phyloP scores from a whole-genome alignment of 2,329 filamentous ascomycete species.

The Trichoderma semiorbis region DNA sequence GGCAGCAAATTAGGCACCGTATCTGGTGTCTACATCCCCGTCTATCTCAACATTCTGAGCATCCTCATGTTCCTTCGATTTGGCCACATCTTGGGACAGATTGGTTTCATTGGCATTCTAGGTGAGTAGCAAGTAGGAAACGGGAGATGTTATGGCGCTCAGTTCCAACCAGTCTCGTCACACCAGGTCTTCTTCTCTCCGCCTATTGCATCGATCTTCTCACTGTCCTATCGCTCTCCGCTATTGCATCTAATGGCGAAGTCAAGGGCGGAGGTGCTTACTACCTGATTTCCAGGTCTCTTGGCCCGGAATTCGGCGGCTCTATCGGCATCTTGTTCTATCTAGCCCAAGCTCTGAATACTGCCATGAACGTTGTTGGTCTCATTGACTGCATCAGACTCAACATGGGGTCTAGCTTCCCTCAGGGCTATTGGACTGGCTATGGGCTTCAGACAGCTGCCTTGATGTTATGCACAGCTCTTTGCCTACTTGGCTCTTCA shows the following conservation, averaged over 20 bases:
- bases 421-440: constrained; percentile 70
- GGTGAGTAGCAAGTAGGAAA: constrained; percentile 46
- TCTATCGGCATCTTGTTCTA: constrained; percentile 88
- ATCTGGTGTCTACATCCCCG: constrained; percentile 80
- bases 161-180: background rate
- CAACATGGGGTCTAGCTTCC: constrained; percentile 66
- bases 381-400: constrained; percentile 77
- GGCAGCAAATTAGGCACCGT: constrained; percentile 69
- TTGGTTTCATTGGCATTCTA: constrained; percentile 75
- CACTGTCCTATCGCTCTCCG: constrained; percentile 80
- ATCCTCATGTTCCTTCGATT: constrained; percentile 93
- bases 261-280: constrained; percentile 86
- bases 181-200: constrained; percentile 64
- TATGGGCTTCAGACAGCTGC: constrained; percentile 74
- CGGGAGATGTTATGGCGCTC: background rate
- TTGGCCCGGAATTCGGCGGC: constrained; percentile 85
- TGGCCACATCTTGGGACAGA: constrained; percentile 77
- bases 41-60: constrained; percentile 83
- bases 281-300: constrained; percentile 79
- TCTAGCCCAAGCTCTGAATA: constrained; percentile 84
- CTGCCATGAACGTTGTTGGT: constrained; percentile 82
- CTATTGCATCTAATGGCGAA: constrained; percentile 85
- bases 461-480: constrained; percentile 65
- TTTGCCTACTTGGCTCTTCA: constrained; percentile 76
- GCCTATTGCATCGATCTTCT: constrained; percentile 82